Evolutionary conservation across 225 moss, liverwort and hornwort genomes (phyloP), one percentile per base, ranked within the genome.

Genomic region (Polytrichum commune): DNA sequence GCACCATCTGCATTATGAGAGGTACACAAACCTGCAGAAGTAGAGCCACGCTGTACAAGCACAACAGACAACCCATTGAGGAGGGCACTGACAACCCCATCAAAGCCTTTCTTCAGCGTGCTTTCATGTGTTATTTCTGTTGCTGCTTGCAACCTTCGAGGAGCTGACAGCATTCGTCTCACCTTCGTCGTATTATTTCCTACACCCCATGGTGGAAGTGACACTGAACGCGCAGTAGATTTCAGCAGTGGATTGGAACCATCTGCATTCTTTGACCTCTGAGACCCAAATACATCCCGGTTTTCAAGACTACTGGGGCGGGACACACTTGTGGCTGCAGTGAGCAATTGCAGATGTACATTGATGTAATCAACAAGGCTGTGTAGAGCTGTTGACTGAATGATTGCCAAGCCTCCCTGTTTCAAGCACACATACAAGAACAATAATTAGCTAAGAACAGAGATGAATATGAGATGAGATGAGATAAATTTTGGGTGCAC

Each of bases 321-420:
- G 62, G 80, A 54, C 69, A 77, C 70, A 75, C 70, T 73, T 54
- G 75, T 64, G 19, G 74, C 55, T 23, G 68, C 77, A 28, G 55
- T 78, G 6, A 89, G 77, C 67, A 89, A 71, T 53, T 80, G 68
- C 65, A 79, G 0, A 29, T 89, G 78, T 23, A 78, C 82, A 53
- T 76, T 74, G 25, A 71, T 73, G 71, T 88, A 96, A 64, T 93
- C 77, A 19, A 79, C 20, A 64, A 93, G 80, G 64, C 85, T 87
- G 64, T 78, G 85, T 28, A 92, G 38, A 82, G 96, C 93, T 63
- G 75, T 72, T 63, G 96, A 92, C 75, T 96, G 96, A 74, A 92
- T 77, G 73, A 92, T 79, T 62, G 87, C 83, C 78, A 93, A 80
- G 53, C 96, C 96, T 70, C 96, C 96, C 89, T 93, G 91, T 67